Conservation (phyloP, 495 filamentous ascomycete genomes). For the Coniosporium apollinis region DNA sequence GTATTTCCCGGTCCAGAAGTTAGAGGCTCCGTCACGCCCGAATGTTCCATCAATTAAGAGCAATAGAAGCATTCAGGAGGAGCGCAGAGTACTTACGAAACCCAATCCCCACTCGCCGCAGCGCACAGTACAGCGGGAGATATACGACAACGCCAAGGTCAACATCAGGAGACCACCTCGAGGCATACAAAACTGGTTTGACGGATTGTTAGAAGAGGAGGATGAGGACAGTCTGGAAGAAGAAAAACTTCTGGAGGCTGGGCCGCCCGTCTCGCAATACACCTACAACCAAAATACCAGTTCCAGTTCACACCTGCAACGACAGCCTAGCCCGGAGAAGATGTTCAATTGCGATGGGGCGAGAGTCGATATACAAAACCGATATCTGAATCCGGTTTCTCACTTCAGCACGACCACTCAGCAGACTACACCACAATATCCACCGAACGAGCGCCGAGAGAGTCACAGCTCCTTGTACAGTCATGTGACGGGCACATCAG, state of each 20-base stretch:
- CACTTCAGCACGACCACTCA: too few species aligned
- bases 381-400: too few species aligned
- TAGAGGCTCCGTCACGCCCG: constrained; percentile 1
- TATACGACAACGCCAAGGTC: constrained; percentile 22
- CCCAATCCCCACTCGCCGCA: constrained; percentile 5
- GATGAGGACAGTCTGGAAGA: constrained; percentile 17
- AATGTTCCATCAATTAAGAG: constrained; percentile 10
- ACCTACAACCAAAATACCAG: too few species aligned
- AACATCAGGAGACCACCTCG: constrained; percentile 23
- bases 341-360: too few species aligned
- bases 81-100: background rate
- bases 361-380: too few species aligned
- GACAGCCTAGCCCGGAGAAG: too few species aligned
- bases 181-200: constrained; percentile 29
- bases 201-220: constrained; percentile 21
- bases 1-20: constrained; percentile 10
- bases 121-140: constrained; percentile 14
- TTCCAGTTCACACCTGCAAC: too few species aligned
- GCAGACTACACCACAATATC: too few species aligned
- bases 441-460: too few species aligned
- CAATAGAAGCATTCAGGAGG: constrained; percentile 2
- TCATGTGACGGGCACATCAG: background rate
- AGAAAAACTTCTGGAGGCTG: too few species aligned
- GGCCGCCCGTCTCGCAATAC: too few species aligned
- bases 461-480: background rate